Evolutionary conservation across 179 eudicot species (phyloP).

Genomic region (Carnegiea gigantea): DNA sequence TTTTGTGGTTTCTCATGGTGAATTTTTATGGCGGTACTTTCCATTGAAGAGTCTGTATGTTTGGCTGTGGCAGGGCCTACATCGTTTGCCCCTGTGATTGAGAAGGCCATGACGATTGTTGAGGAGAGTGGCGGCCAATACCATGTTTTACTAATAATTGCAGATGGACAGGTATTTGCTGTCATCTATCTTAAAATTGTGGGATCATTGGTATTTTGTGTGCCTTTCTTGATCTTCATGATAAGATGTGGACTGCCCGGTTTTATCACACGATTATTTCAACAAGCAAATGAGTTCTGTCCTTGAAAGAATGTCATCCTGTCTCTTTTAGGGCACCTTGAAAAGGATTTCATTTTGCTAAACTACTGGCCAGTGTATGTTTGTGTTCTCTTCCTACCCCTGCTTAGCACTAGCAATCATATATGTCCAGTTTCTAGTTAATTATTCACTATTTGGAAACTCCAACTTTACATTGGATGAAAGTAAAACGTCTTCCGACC

Average conservation of each 20-base stretch:
- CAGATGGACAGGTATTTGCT: conserved; percentile 84
- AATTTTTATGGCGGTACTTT: background rate
- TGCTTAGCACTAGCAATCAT: background rate
- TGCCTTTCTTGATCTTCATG: background rate
- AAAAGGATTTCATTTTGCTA: background rate
- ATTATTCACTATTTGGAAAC: background rate
- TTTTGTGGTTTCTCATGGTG: background rate
- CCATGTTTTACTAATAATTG: conserved; percentile 89
- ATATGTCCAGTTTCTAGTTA: background rate
- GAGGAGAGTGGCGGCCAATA: conserved; percentile 96
- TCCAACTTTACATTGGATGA: background rate
- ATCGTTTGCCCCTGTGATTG: conserved; percentile 90
- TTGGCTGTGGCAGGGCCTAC: conserved; percentile 63
- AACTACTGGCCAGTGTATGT: no score
- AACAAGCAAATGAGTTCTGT: background rate
- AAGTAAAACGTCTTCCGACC: background rate
- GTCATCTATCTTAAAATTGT: background rate
- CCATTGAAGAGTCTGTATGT: background rate
- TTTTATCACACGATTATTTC: background rate
- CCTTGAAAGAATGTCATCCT: background rate
- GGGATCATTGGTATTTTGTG: background rate
- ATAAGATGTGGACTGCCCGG: background rate
- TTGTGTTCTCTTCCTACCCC: no score
- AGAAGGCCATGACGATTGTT: conserved; percentile 89
- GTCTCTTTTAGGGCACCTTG: background rate